phyloP scores from a whole-genome alignment of 2,329 filamentous ascomycete genomes.

The Colletotrichum falcatum region DNA sequence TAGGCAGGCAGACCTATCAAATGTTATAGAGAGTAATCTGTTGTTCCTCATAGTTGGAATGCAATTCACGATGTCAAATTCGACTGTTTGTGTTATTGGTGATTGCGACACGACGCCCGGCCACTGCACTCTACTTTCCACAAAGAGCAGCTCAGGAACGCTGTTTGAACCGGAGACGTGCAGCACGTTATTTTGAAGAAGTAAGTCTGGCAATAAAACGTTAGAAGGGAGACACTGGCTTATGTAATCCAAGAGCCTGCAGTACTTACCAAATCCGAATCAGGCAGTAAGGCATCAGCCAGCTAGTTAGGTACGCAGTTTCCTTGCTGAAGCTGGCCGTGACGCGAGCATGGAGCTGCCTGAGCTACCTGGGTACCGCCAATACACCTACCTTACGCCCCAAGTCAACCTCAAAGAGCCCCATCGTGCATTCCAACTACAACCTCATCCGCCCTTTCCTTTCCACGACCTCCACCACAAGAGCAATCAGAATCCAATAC shows the following conservation, averaged over 20 bases:
- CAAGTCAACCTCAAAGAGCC: constrained; percentile 36
- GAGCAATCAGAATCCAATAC: constrained; percentile 7
- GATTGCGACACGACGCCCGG: not conserved
- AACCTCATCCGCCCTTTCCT: constrained; percentile 23
- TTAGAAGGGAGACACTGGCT: not conserved
- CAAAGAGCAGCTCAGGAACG: not conserved
- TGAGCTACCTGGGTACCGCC: too few species aligned
- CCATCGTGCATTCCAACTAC: constrained; percentile 43
- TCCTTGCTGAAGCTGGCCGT: constrained; percentile 45
- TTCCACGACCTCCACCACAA: constrained; percentile 19
- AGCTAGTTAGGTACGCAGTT: constrained; percentile 42
- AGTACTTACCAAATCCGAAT: constrained; percentile 20
- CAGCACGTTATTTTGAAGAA: not conserved
- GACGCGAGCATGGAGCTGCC: constrained; percentile 60
- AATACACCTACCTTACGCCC: too few species aligned
- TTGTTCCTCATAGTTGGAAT: not conserved
- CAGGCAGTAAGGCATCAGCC: constrained; percentile 42
- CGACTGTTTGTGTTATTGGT: not conserved
- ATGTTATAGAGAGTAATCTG: not conserved
- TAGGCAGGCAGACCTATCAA: constrained; percentile 18
- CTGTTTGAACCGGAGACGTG: not conserved
- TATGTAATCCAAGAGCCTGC: not conserved
- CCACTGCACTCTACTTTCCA: not conserved
- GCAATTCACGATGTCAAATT: constrained; percentile 4
- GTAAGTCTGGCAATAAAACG: not conserved